Base-by-base conservation (phyloP, 768 basidiomycete species). In the Gymnopilus junonius region DNA sequence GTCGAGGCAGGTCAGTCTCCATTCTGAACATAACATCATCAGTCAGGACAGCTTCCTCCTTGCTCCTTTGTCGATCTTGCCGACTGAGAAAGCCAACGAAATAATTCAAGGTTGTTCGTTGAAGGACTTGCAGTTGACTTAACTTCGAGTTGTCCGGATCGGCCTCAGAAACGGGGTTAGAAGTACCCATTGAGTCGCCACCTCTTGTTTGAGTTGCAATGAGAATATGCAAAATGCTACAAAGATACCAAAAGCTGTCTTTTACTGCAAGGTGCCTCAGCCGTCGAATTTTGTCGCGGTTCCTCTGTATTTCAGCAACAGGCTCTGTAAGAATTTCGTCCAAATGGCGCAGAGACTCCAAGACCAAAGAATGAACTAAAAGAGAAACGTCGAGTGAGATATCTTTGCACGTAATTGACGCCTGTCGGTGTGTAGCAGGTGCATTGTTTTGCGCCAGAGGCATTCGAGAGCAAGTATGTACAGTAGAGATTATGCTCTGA, bases 201-300 rank as follows among this genome's bases (percentile, higher is more conserved):
- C 23, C n/a, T n/a, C 32, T 10, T 27, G 46, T n/a, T 31, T 56
- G 54, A 31, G 43, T 42, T 15, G 51, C 54, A 25, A 59, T 59
- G 2, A 64, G 39, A 31, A 75, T 62, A 61, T 83, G 81, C 31
- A 85, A 70, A 48, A 79, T 63, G 39, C 75, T 76, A 67, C 84
- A 86, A 31, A 85, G 73, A 72, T 83, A 86, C 85, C 85, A 87
- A 11, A 82, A 51, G 25, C 82, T 65, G 64, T 87, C 85, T 63
- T 85, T 85, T 45, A 73, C 75, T 21, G 78, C 81, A 31, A 86
- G 76, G 43, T 72, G 74, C 64, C 67, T 70, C 60, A 82, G 71
- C 57, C 83, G 76, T 45, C 56, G 40, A 21, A 46, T 42, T 17
- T 59, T 55, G 20, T 58, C 51, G 1, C 31, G 14, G 12, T 20